Conservation (phyloP, 2,329 filamentous ascomycete species). For the Monosporascus cannonballus region DNA sequence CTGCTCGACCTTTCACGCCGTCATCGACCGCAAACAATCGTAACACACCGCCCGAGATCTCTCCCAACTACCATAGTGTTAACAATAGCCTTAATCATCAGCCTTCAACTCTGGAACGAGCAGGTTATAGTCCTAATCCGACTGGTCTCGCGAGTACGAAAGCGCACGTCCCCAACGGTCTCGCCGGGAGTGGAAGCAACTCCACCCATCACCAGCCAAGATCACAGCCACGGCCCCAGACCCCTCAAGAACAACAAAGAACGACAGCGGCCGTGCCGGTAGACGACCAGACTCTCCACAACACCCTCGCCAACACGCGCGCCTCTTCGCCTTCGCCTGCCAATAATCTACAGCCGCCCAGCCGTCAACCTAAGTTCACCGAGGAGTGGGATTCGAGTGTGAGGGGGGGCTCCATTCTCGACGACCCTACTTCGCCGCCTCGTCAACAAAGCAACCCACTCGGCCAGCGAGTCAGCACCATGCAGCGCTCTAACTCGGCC, state of each 20-base stretch:
- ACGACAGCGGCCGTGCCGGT: constrained; percentile 14
- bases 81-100: not conserved
- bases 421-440: constrained; percentile 32
- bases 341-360: constrained; percentile 14
- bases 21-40: not conserved
- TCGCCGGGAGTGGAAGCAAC: not conserved
- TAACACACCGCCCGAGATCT: not conserved
- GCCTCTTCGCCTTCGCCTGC: constrained; percentile 18
- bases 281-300: constrained; percentile 29
- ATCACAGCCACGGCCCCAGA: not conserved
- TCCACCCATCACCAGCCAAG: not conserved
- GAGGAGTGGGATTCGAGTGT: constrained; percentile 68
- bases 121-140: not conserved
- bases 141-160: not conserved
- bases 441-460: constrained; percentile 16
- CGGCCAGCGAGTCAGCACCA: constrained; percentile 16
- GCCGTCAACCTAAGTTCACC: constrained; percentile 49
- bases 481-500: constrained; percentile 58
- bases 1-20: not conserved
- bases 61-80: not conserved
- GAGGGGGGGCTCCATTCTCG: constrained; percentile 58
- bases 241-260: constrained; percentile 9
- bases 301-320: constrained; percentile 31
- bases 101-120: no score
- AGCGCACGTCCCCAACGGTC: not conserved